Percentiles rank a stretch among this genome's conserved stretches.
These are phyloP conservation scores for Lasiodiplodia sp. DNA, from an alignment of 2,329 filamentous ascomycete species.

Conservation along the genomic window DNA sequence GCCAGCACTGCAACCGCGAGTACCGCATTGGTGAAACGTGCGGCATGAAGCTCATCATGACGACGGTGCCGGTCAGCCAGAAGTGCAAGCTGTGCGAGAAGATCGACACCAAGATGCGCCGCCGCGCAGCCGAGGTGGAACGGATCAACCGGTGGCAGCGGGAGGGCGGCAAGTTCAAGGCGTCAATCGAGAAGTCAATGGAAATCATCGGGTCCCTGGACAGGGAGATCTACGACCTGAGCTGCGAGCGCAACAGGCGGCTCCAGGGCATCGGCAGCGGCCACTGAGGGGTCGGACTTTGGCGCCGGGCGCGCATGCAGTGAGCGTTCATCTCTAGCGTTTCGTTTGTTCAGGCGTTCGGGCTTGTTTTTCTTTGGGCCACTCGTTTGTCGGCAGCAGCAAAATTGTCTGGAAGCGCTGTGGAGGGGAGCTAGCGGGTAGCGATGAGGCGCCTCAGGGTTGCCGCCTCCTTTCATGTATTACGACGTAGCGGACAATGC, in stretches of 20 bases:
- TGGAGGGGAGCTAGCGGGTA: slow-evolving; percentile 39
- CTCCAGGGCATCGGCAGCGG: slow-evolving; percentile 37
- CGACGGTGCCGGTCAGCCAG: slow-evolving; percentile 68
- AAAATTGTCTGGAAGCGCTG: slow-evolving; percentile 35
- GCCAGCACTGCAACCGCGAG: slow-evolving; percentile 90
- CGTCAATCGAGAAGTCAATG: slow-evolving; percentile 70
- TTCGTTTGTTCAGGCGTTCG: slow-evolving; percentile 30
- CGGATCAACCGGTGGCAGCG: slow-evolving; percentile 79
- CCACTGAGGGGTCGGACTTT: slow-evolving; percentile 34
- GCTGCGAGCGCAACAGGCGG: slow-evolving; percentile 60
- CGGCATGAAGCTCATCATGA: slow-evolving; percentile 87
- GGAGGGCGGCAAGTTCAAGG: slow-evolving; percentile 68
- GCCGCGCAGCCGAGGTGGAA: slow-evolving; percentile 74
- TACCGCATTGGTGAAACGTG: slow-evolving; percentile 97
- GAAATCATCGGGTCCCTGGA: slow-evolving; percentile 77
- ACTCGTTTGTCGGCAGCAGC: slow-evolving; percentile 37
- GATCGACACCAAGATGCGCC: slow-evolving; percentile 82
- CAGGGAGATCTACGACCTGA: slow-evolving; percentile 71
- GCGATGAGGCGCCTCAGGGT: slow-evolving; percentile 30
- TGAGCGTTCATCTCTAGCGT: slow-evolving; percentile 28
- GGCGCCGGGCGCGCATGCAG: slow-evolving; percentile 8
- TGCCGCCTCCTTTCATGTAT: slow-evolving; percentile 36
- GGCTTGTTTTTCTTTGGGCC: slow-evolving; percentile 34
- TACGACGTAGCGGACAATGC: slow-evolving; percentile 38
- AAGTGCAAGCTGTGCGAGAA: slow-evolving; percentile 88